These are phyloP conservation scores for Knufia petricola DNA, from an alignment of 2,329 filamentous ascomycete genomes.

Conservation along the genomic window DNA sequence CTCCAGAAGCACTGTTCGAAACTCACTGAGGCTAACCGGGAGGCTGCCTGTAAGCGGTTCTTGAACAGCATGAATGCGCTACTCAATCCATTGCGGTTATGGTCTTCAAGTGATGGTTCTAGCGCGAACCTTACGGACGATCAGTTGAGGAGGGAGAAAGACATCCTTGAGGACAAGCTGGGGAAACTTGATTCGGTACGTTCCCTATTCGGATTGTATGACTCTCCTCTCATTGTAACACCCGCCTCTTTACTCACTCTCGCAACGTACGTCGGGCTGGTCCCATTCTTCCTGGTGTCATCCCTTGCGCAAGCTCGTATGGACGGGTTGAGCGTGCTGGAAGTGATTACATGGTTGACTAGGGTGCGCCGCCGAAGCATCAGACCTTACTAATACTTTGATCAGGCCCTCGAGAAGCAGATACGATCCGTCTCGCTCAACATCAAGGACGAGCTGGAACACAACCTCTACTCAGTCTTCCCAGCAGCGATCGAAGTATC, in stretches of 20 bases:
- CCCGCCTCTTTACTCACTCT: no score
- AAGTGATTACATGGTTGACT: no score
- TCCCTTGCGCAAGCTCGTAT: no score
- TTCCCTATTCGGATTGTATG: constrained; percentile 15
- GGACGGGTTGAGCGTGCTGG: no score
- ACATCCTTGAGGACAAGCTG: constrained; percentile 28
- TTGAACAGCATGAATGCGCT: constrained; percentile 44
- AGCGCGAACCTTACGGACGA: constrained; percentile 33
- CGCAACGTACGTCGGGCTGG: no score
- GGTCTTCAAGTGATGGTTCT: constrained; percentile 38
- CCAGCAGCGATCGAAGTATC: constrained; percentile 16
- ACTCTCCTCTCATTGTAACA: constrained; percentile 2
- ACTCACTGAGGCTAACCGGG: constrained; percentile 44
- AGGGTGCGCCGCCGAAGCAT: no score
- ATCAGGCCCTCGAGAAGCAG: constrained; percentile 17
- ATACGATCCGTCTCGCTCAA: constrained; percentile 32
- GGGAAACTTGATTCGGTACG: constrained; percentile 31
- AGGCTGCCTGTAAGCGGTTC: constrained; percentile 40
- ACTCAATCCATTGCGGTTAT: constrained; percentile 44
- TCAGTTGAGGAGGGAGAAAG: neutral
- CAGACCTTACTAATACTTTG: no score
- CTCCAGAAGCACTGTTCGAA: constrained; percentile 51
- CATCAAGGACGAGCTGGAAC: constrained; percentile 33
- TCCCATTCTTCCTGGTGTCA: no score
- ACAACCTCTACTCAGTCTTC: constrained; percentile 15